A percentile compares a stretch with the other conserved stretches of the same genome.
Conservation (phyloP, 805 yeast species). For the Cyberlindnera lachancei region DNA sequence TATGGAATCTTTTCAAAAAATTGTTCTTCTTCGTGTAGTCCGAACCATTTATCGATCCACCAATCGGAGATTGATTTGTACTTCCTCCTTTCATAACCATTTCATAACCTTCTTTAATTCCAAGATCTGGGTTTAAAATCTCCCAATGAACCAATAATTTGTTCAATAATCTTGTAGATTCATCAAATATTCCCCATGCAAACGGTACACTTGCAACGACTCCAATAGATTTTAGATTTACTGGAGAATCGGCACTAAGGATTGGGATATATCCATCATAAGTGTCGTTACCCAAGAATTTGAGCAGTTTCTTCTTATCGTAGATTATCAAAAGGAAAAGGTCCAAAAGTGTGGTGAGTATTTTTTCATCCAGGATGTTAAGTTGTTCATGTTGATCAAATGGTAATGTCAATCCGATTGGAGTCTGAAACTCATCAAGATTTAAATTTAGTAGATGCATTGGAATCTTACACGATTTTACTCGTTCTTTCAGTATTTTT, state of each 20-base stretch:
- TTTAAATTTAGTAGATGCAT: constrained; percentile 1
- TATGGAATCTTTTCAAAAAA: constrained; percentile 19
- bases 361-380: constrained; percentile 3
- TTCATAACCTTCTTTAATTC: constrained; percentile 23
- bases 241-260: constrained; percentile 4
- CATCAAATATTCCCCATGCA: constrained; percentile 19
- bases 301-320: constrained; percentile 5
- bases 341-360: not conserved
- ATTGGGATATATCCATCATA: constrained; percentile 12
- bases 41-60: constrained; percentile 14
- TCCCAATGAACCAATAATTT: constrained; percentile 20
- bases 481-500: constrained; percentile 3
- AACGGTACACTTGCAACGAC: constrained; percentile 16
- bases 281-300: constrained; percentile 9
- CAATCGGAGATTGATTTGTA: too few relatives aligned
- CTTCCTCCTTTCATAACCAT: too few relatives aligned
- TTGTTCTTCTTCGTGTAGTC: constrained; percentile 19
- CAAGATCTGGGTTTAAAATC: constrained; percentile 14
- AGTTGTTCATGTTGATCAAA: constrained; percentile 1
- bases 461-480: not conserved
- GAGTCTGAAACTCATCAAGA: constrained; percentile 6
- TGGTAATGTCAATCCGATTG: not conserved
- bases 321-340: constrained; percentile 1
- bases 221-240: constrained; percentile 20
- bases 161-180: constrained; percentile 13